These are phyloP conservation scores for Moniliophthora roreri DNA, from an alignment of 1,284 basidiomycete species.

Conservation along the genomic window DNA sequence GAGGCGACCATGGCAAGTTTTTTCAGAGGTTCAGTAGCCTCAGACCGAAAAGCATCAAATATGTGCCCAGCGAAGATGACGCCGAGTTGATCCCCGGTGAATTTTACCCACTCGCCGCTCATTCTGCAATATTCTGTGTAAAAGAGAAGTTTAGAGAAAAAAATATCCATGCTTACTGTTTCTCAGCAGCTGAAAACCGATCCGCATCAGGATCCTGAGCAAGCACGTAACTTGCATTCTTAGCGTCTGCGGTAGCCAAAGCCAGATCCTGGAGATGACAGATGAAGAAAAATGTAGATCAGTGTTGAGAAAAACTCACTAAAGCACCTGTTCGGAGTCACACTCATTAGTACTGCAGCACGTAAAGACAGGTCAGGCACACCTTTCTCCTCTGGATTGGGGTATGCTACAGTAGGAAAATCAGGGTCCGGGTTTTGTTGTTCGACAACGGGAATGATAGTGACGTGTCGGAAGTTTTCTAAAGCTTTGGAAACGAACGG, in stretches of 20 bases:
- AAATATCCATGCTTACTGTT: conserved; percentile 39
- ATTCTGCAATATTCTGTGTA: conserved; percentile 31
- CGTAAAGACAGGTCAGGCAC: conserved; percentile 7
- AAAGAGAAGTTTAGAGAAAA: background rate
- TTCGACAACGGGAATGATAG: conserved; percentile 58
- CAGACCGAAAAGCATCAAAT: conserved; percentile 55
- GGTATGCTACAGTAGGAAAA: conserved; percentile 81
- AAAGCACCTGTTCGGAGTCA: conserved; percentile 45
- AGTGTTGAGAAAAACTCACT: conserved; percentile 32
- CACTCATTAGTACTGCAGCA: background rate
- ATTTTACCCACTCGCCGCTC: conserved; percentile 63
- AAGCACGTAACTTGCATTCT: conserved; percentile 60
- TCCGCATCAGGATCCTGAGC: conserved; percentile 89
- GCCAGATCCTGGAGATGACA: conserved; percentile 58
- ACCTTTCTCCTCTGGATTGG: conserved; percentile 89
- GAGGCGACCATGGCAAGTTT: conserved; percentile 83
- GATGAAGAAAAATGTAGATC: background rate
- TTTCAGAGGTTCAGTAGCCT: conserved; percentile 56
- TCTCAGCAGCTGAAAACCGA: conserved; percentile 81
- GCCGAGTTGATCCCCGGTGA: conserved; percentile 85
- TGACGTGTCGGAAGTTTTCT: conserved; percentile 53
- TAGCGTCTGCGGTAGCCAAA: conserved; percentile 53
- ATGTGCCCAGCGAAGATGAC: conserved; percentile 68
- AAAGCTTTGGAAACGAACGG: conserved; percentile 60
- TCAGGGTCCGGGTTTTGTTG: conserved; percentile 77